phyloP scores from a whole-genome alignment of 305 asterid genomes.

The Petunia hybrid region DNA sequence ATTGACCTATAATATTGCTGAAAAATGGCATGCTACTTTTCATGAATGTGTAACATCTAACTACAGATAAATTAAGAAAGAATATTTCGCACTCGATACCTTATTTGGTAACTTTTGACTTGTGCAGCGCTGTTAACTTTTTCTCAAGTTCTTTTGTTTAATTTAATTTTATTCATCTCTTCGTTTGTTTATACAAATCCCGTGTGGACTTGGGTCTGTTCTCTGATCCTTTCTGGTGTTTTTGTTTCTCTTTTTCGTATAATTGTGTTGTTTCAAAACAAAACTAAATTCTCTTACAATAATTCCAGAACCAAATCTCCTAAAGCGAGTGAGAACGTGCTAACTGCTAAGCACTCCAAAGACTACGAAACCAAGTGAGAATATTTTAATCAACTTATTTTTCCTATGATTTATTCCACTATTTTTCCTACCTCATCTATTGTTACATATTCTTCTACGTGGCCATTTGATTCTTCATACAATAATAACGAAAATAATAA shows the following conservation, averaged over 20 bases:
- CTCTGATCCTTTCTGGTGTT: background rate
- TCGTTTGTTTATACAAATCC: background rate
- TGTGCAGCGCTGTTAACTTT: too few species aligned
- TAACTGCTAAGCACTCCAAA: background rate
- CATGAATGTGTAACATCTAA: background rate
- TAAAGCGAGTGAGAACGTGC: background rate
- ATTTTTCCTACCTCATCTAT: background rate
- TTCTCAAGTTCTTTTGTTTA: background rate
- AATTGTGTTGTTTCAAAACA: background rate
- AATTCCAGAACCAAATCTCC: background rate
- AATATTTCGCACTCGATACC: too few species aligned
- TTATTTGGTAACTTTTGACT: too few species aligned
- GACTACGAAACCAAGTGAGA: background rate
- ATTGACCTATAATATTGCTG: background rate
- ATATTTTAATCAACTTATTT: background rate
- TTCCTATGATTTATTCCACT: background rate
- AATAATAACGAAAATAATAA: background rate
- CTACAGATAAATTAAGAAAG: too few species aligned
- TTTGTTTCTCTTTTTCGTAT: background rate
- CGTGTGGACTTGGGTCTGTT: background rate
- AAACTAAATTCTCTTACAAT: background rate
- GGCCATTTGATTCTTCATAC: conserved; percentile 21
- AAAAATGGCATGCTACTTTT: background rate
- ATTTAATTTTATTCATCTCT: background rate
- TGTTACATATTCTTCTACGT: conserved; percentile 6